These are phyloP conservation scores for peach (Prunus persica) DNA, from an alignment of 306 rosid genomes.

Conservation along the genomic window Prunus_persica_NCBIv2 NC_034014.1:5220001-5220500, in stretches of 20 bases:
- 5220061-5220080: neutral
- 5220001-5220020: neutral
- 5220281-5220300: conserved; percentile 14
- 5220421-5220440: no score
- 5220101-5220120: neutral
- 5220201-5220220: neutral
- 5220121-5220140: neutral
- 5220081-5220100: neutral
- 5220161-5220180: neutral
- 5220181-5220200: neutral
- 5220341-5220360: neutral
- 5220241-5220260: neutral
- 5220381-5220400: no score
- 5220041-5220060: neutral
- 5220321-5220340: neutral
- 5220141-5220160: neutral
- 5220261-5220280: neutral
- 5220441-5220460: no score
- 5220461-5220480: rapidly evolving
- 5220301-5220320: neutral
- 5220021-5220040: neutral
- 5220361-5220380: no score
- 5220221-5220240: conserved; percentile 2
- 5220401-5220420: no score
- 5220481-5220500: no score